A percentile compares a stretch with the other conserved stretches of the same genome.
Conservation (phyloP, 2,329 filamentous ascomycete species). For the Hypoxylon sp. region DNA sequence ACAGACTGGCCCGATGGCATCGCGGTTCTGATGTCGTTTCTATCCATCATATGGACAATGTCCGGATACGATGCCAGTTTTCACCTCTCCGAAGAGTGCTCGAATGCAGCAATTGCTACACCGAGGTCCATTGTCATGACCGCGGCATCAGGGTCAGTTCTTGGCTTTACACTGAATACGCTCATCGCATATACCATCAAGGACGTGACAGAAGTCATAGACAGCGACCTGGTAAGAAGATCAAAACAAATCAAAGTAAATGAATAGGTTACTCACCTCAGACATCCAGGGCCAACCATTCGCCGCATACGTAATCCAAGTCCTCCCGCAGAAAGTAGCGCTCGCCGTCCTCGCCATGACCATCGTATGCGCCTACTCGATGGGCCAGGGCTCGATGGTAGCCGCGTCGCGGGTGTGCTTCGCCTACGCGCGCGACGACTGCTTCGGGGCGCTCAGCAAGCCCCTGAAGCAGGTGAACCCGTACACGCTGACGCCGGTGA, state of each 20-base stretch:
- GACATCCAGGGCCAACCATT: constrained; percentile 66
- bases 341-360: constrained; percentile 71
- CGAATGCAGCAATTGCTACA: constrained; percentile 74
- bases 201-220: constrained; percentile 66
- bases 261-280: not conserved
- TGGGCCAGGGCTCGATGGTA: constrained; percentile 79
- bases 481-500: constrained; percentile 71
- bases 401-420: constrained; percentile 72
- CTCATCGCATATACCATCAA: constrained; percentile 77
- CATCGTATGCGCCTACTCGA: constrained; percentile 74
- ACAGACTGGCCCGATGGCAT: constrained; percentile 74
- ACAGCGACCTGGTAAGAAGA: constrained; percentile 61
- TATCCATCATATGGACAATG: constrained; percentile 49
- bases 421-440: constrained; percentile 76
- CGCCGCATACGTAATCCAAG: constrained; percentile 73
- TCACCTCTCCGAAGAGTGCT: constrained; percentile 79
- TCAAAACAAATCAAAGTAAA: too few relatives aligned
- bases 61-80: constrained; percentile 55
- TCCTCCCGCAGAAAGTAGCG: constrained; percentile 66
- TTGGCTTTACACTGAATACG: constrained; percentile 78
- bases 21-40: constrained; percentile 74
- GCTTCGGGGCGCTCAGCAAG: constrained; percentile 65
- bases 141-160: constrained; percentile 68
- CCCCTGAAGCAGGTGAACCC: constrained; percentile 68
- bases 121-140: constrained; percentile 78